Evolutionary conservation across 2,329 filamentous ascomycete genomes (phyloP).

Genomic region (Arthrobotrys pseudoclavata): DNA sequence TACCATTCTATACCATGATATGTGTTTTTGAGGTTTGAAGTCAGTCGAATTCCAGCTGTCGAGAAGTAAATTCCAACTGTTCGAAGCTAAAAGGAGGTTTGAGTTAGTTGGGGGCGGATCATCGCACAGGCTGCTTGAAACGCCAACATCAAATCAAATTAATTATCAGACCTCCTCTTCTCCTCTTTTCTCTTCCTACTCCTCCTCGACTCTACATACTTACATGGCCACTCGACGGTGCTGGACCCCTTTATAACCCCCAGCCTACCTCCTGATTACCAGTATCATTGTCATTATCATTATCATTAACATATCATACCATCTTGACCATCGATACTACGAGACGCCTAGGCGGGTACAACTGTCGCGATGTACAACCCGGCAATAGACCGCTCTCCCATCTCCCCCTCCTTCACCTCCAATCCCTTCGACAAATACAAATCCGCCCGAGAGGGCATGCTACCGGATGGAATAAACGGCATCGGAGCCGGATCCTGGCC

Average conservation of each 20-base stretch:
- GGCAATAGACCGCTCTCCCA: constrained; percentile 44
- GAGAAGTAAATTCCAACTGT: constrained; percentile 3
- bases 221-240: constrained; percentile 1
- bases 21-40: neutral
- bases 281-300: neutral
- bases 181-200: neutral
- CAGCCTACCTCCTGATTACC: neutral
- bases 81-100: neutral
- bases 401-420: constrained; percentile 52
- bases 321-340: neutral
- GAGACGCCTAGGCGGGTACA: neutral
- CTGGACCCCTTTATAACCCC: constrained; percentile 12
- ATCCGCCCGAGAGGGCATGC: constrained; percentile 41
- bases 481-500: constrained; percentile 54
- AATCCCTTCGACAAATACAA: constrained; percentile 60
- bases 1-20: neutral
- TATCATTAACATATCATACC: neutral
- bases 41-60: constrained; percentile 4
- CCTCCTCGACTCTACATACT: neutral
- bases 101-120: neutral
- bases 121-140: constrained; percentile 9
- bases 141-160: constrained; percentile 15
- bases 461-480: constrained; percentile 53
- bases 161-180: neutral
- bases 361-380: constrained; percentile 46